phyloP scores from a whole-genome alignment of 768 basidiomycete genomes.

The Sutorius australiensis region DNA sequence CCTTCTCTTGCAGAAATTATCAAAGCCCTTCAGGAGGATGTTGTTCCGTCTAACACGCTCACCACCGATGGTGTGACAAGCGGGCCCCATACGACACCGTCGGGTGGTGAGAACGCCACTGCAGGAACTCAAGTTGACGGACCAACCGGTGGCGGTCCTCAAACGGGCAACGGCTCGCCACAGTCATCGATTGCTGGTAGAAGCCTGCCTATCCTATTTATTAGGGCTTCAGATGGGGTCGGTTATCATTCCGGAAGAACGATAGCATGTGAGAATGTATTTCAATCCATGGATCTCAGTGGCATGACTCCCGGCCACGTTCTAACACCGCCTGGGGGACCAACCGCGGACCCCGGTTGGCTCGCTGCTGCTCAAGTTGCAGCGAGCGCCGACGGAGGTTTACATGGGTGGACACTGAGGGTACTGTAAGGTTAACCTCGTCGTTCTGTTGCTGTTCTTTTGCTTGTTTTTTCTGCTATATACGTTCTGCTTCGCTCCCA shows the following conservation, averaged over 20 bases:
- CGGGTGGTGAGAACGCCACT: constrained; percentile 20
- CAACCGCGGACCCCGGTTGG: constrained; percentile 60
- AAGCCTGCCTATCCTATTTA: constrained; percentile 75
- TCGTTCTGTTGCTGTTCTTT: constrained; percentile 26
- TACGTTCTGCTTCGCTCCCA: constrained; percentile 21
- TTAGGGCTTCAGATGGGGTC: constrained; percentile 77
- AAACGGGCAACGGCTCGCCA: constrained; percentile 25
- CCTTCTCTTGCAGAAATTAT: constrained; percentile 73
- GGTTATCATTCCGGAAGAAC: constrained; percentile 87
- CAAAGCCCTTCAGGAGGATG: constrained; percentile 73
- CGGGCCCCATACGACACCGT: constrained; percentile 33
- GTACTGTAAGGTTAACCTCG: constrained; percentile 52
- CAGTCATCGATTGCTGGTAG: constrained; percentile 60
- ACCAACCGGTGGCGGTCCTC: constrained; percentile 19
- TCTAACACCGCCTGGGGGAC: constrained; percentile 41
- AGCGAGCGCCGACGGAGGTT: constrained; percentile 58
- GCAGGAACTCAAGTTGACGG: constrained; percentile 30
- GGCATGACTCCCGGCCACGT: constrained; percentile 44
- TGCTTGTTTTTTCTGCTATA: constrained; percentile 28
- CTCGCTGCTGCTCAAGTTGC: constrained; percentile 71
- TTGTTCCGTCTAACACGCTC: constrained; percentile 39
- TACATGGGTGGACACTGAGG: constrained; percentile 76
- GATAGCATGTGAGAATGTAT: constrained; percentile 78
- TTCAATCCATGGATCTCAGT: constrained; percentile 63
- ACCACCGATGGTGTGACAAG: constrained; percentile 35